phyloP scores from a whole-genome alignment of 1,284 basidiomycete genomes.

The Trichosporon coremiiforme region DNA sequence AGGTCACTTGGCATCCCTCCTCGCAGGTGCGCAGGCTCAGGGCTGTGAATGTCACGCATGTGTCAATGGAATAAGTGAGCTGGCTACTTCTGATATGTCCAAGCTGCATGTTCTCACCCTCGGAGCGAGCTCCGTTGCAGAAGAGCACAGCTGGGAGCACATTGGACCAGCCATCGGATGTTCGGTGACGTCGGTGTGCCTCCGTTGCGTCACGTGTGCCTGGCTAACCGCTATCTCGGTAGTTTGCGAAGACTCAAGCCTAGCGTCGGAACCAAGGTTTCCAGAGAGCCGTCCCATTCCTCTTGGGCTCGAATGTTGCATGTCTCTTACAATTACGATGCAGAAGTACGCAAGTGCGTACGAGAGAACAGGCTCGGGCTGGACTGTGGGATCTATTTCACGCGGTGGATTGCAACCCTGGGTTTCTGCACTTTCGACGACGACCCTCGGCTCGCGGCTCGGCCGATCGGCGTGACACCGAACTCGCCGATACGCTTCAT shows the following conservation, averaged over 20 bases:
- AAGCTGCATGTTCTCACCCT: background rate
- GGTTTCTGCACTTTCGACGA: constrained; percentile 5
- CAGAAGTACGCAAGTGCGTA: background rate
- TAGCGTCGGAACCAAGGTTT: constrained; percentile 10
- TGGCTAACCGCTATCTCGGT: background rate
- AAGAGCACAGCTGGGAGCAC: background rate
- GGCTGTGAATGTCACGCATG: constrained; percentile 4
- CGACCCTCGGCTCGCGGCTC: background rate
- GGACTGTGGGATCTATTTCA: background rate
- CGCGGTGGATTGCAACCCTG: background rate
- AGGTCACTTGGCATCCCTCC: background rate
- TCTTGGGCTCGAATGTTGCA: background rate
- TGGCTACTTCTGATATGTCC: background rate
- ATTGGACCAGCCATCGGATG: background rate
- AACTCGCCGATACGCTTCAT: background rate
- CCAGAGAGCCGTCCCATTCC: background rate
- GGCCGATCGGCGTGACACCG: constrained; percentile 13
- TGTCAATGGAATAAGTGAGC: background rate
- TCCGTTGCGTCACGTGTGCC: background rate
- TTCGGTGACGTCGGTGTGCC: constrained; percentile 7
- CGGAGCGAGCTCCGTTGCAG: too few species aligned
- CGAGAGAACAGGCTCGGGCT: background rate
- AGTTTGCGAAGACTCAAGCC: background rate
- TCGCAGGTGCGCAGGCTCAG: background rate
- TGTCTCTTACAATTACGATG: background rate